phyloP scores from a whole-genome alignment of 2,329 filamentous ascomycete species.

The Cercospora beticola region DNA sequence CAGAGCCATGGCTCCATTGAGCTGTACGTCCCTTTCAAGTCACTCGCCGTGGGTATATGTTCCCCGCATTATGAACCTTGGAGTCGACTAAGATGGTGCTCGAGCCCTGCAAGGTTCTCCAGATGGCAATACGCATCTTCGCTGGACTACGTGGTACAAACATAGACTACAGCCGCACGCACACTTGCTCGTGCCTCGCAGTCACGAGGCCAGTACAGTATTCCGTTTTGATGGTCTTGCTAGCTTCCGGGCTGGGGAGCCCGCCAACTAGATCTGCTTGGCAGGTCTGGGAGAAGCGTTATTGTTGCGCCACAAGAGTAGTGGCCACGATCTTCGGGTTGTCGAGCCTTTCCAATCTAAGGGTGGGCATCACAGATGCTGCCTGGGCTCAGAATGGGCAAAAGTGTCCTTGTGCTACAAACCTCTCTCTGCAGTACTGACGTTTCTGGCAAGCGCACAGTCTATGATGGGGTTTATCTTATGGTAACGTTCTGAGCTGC shows the following conservation, averaged over 20 bases:
- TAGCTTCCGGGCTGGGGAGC: background rate
- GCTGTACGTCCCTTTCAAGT: background rate
- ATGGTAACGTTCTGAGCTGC: background rate
- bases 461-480: background rate
- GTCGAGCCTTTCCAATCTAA: background rate
- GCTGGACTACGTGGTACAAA: background rate
- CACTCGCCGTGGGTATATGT: background rate
- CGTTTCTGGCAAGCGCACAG: background rate
- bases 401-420: background rate
- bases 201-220: background rate
- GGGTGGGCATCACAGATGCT: background rate
- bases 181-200: background rate
- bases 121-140: background rate
- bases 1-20: background rate
- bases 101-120: background rate
- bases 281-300: background rate
- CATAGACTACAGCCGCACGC: background rate
- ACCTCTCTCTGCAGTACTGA: background rate
- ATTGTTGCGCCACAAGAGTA: background rate
- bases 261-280: background rate
- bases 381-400: background rate
- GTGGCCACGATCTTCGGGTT: background rate
- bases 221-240: background rate
- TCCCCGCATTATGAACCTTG: background rate
- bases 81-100: background rate